Evolutionary conservation across 345 rosid species (phyloP).

Genomic region (Eucalyptus regnans): DNA sequence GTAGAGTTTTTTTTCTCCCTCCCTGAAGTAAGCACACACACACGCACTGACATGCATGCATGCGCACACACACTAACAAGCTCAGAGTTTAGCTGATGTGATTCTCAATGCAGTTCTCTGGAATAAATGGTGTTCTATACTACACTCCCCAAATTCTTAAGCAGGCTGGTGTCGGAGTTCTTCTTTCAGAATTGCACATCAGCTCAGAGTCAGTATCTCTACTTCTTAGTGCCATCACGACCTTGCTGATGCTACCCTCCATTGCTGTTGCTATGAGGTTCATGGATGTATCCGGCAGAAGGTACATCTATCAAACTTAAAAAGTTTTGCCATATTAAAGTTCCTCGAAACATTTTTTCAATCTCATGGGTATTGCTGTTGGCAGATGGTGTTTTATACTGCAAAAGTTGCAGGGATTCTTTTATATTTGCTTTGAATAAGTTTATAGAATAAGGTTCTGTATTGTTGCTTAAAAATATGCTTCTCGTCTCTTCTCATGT

Average conservation of each 20-base stretch:
- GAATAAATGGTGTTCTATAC: slow-evolving; percentile 94
- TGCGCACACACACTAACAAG: background rate
- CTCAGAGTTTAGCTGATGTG: background rate
- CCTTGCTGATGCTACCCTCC: slow-evolving; percentile 90
- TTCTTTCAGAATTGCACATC: slow-evolving; percentile 69
- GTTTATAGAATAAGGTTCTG: background rate
- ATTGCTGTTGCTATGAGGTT: slow-evolving; percentile 97
- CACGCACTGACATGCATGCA: background rate
- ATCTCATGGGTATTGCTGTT: background rate
- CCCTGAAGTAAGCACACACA: background rate
- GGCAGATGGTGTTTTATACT: background rate
- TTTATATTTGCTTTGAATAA: background rate
- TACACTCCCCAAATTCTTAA: slow-evolving; percentile 97
- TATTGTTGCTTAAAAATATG: background rate
- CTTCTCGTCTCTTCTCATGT: background rate
- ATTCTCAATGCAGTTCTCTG: slow-evolving; percentile 58
- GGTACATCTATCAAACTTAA: slow-evolving; percentile 25
- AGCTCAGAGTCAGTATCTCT: slow-evolving; percentile 68
- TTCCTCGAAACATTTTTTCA: background rate
- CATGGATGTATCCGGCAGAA: slow-evolving; percentile 86
- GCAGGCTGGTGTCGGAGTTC: slow-evolving; percentile 90
- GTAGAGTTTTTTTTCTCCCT: background rate
- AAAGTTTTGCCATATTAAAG: background rate
- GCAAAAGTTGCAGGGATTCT: background rate
- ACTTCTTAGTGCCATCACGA: slow-evolving; percentile 73